phyloP scores from a whole-genome alignment of 2,329 filamentous ascomycete genomes.

The Trichophyton mentagrophytes region DNA sequence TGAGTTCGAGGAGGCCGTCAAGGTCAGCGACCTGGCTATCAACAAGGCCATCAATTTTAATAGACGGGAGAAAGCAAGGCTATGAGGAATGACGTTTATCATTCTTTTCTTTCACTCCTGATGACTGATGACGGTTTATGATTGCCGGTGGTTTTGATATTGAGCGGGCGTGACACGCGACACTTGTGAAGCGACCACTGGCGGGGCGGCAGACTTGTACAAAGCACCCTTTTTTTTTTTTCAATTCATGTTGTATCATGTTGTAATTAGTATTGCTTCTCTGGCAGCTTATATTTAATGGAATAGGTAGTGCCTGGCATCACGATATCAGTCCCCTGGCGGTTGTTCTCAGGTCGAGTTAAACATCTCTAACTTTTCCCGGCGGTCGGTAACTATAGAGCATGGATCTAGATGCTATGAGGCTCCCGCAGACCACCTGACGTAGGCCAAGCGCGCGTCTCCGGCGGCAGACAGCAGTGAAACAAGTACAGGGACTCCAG shows the following conservation, averaged over 20 bases:
- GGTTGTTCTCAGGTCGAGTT: neutral
- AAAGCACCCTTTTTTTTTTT: neutral
- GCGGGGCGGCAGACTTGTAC: neutral
- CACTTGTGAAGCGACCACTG: neutral
- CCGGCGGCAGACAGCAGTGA: too few relatives aligned
- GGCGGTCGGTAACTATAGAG: neutral
- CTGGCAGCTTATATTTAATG: neutral
- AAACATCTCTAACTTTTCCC: neutral
- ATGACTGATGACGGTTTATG: neutral
- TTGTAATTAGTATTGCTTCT: neutral
- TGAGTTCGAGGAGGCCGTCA: constrained; percentile 36
- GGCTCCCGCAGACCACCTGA: neutral
- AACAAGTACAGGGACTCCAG: too few relatives aligned
- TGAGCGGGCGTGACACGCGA: too few relatives aligned
- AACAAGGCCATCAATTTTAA: constrained; percentile 10
- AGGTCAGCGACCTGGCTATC: constrained; percentile 25
- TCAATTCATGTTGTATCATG: neutral
- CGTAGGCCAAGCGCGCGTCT: neutral
- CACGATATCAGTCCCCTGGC: neutral
- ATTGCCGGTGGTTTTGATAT: too few relatives aligned
- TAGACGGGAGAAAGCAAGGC: neutral
- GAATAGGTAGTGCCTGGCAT: neutral
- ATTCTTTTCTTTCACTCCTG: neutral
- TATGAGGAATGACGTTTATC: neutral
- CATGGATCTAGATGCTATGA: neutral